phyloP scores from a whole-genome alignment of 2,329 filamentous ascomycete genomes.

The Elsinoe australis region DNA sequence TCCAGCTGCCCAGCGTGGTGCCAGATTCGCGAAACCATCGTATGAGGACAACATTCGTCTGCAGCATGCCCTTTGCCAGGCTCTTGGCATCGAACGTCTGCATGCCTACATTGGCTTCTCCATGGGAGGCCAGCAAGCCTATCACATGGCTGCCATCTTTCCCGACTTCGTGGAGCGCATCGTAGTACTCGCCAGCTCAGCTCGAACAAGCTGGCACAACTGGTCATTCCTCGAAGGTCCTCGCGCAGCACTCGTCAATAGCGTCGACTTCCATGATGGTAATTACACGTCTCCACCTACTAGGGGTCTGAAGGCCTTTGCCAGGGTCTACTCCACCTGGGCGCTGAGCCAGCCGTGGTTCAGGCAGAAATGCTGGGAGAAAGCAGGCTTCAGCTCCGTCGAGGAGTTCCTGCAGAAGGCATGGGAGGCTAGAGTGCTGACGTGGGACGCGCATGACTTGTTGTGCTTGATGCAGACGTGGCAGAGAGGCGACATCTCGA shows the following conservation, averaged over 20 bases:
- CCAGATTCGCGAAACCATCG: slow-evolving; percentile 39
- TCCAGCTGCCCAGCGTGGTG: slow-evolving; percentile 16
- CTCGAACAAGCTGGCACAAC: slow-evolving; percentile 47
- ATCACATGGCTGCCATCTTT: slow-evolving; percentile 45
- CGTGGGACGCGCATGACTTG: slow-evolving; percentile 33
- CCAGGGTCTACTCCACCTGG: slow-evolving; percentile 36
- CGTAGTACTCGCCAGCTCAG: slow-evolving; percentile 46
- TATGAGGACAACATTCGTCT: slow-evolving; percentile 48
- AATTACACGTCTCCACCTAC: slow-evolving; percentile 23
- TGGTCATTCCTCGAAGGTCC: slow-evolving; percentile 50
- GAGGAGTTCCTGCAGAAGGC: slow-evolving; percentile 29
- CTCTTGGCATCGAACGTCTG: slow-evolving; percentile 38
- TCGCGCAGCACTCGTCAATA: slow-evolving; percentile 41
- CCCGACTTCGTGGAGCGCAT: slow-evolving; percentile 42
- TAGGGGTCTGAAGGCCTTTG: slow-evolving; percentile 34
- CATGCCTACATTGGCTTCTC: slow-evolving; percentile 49
- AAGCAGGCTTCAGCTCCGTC: slow-evolving; percentile 29
- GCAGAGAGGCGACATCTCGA: slow-evolving; percentile 36
- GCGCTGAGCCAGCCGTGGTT: slow-evolving; percentile 37
- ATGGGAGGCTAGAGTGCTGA: slow-evolving; percentile 23
- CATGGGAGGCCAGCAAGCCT: slow-evolving; percentile 50
- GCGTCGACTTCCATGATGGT: slow-evolving; percentile 36
- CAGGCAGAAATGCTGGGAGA: slow-evolving; percentile 32
- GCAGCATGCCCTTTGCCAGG: slow-evolving; percentile 40
- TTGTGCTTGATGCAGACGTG: slow-evolving; percentile 35